These are phyloP conservation scores for Macrolepiota fuliginosa DNA, from an alignment of 768 basidiomycete species.

Conservation along the genomic window DNA sequence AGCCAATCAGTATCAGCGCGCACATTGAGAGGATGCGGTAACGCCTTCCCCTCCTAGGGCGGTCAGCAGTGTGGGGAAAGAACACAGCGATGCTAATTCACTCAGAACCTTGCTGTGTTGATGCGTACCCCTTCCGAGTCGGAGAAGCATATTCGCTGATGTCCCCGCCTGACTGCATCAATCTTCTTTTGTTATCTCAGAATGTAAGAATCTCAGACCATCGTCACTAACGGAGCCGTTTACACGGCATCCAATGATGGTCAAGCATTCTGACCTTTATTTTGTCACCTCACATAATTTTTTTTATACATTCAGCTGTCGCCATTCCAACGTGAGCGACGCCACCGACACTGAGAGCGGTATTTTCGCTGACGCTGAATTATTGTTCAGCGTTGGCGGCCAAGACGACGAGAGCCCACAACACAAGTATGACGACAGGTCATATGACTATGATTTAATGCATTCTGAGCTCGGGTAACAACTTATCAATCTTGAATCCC, in stretches of 20 bases:
- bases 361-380: background rate
- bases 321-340: background rate
- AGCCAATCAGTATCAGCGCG: background rate
- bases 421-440: background rate
- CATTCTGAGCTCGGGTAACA: background rate
- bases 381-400: background rate
- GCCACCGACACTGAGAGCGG: background rate
- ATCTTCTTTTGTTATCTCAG: slow-evolving; percentile 6
- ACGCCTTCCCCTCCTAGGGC: background rate
- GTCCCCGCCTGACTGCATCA: background rate
- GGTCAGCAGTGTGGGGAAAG: background rate
- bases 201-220: background rate
- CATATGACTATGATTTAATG: background rate
- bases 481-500: background rate
- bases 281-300: background rate
- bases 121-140: slow-evolving; percentile 12
- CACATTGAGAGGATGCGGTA: background rate
- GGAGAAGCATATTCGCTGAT: slow-evolving; percentile 5
- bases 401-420: background rate
- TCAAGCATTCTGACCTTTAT: background rate
- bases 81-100: background rate
- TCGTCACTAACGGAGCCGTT: background rate
- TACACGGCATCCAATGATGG: background rate
- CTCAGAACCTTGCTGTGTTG: background rate
- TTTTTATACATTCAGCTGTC: background rate